Evolutionary conservation across 179 eudicot species (phyloP).

Genomic region (Drosera spatulata): DNA sequence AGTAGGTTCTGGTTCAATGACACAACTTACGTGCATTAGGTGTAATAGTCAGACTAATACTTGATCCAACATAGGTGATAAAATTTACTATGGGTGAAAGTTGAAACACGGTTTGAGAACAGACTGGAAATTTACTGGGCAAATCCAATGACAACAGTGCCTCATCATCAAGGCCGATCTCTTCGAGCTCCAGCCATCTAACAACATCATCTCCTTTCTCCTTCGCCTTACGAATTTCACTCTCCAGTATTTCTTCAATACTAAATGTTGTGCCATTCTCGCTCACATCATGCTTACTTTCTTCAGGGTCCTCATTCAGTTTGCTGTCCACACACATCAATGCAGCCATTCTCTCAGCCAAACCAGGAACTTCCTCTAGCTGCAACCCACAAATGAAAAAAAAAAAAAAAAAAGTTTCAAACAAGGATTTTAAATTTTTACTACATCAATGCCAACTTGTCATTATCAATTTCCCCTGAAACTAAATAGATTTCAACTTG

Average conservation of each 20-base stretch:
- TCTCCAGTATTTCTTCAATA: constrained; percentile 46
- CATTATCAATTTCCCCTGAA: no score
- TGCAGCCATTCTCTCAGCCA: constrained; percentile 92
- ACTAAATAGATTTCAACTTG: no score
- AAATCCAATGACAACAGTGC: constrained; percentile 54
- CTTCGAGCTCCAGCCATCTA: constrained; percentile 95
- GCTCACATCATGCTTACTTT: constrained; percentile 9
- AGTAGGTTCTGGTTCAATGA: constrained; percentile 45
- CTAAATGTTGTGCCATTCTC: constrained; percentile 24
- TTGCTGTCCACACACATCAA: constrained; percentile 87
- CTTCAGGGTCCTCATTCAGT: constrained; percentile 29
- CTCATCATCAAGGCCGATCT: constrained; percentile 61
- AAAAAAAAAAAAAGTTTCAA: not conserved
- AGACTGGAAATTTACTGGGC: constrained; percentile 82
- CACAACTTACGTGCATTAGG: no score
- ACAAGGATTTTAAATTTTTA: not conserved
- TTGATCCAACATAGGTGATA: no score
- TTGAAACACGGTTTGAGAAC: constrained; percentile 7
- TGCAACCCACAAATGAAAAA: constrained; percentile 22
- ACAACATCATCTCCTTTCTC: constrained; percentile 36
- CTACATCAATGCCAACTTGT: no score
- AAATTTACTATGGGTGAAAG: not conserved
- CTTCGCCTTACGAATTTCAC: constrained; percentile 40
- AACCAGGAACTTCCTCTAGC: constrained; percentile 91
- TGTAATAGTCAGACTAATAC: no score